These are phyloP conservation scores for Mycogone perniciosa DNA, from an alignment of 2,329 filamentous ascomycete genomes.

Conservation along the genomic window DNA sequence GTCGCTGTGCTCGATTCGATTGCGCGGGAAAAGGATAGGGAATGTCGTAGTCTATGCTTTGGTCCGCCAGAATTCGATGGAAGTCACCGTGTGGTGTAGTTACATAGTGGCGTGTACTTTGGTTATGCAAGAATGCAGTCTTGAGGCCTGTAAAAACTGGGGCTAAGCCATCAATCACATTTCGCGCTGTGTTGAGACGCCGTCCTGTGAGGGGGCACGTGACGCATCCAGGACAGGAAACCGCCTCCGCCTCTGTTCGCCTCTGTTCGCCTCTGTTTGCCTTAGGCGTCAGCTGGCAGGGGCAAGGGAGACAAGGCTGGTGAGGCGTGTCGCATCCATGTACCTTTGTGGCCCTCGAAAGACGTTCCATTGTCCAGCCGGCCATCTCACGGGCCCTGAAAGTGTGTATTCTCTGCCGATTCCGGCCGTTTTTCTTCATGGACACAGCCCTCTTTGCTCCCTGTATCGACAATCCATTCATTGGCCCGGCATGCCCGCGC, in stretches of 20 bases:
- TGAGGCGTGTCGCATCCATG: too few relatives aligned
- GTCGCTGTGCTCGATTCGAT: slow-evolving; percentile 7
- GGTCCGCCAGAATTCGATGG: slow-evolving; percentile 13
- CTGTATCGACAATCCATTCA: too few relatives aligned
- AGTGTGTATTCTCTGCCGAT: too few relatives aligned
- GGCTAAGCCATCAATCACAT: slow-evolving; percentile 9
- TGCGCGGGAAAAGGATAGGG: slow-evolving; percentile 6
- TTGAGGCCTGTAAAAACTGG: slow-evolving; percentile 18
- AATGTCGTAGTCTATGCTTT: slow-evolving; percentile 6
- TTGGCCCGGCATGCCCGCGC: too few relatives aligned
- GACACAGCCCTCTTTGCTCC: too few relatives aligned
- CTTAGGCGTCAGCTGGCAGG: not conserved
- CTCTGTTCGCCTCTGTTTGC: not conserved
- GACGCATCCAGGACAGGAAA: slow-evolving; percentile 5
- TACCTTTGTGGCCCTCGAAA: too few relatives aligned
- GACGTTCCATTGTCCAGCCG: too few relatives aligned
- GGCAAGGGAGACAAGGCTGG: too few relatives aligned
- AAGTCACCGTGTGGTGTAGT: slow-evolving; percentile 30
- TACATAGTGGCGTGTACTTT: slow-evolving; percentile 29
- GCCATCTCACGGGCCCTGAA: too few relatives aligned
- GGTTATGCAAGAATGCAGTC: slow-evolving; percentile 22
- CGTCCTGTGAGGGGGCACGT: slow-evolving; percentile 8
- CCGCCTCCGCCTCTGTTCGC: not conserved
- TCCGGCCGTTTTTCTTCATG: too few relatives aligned
- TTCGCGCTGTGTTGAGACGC: slow-evolving; percentile 9